These are phyloP conservation scores for Xylaria sp. DNA, from an alignment of 2,329 filamentous ascomycete species.

Conservation along the genomic window DNA sequence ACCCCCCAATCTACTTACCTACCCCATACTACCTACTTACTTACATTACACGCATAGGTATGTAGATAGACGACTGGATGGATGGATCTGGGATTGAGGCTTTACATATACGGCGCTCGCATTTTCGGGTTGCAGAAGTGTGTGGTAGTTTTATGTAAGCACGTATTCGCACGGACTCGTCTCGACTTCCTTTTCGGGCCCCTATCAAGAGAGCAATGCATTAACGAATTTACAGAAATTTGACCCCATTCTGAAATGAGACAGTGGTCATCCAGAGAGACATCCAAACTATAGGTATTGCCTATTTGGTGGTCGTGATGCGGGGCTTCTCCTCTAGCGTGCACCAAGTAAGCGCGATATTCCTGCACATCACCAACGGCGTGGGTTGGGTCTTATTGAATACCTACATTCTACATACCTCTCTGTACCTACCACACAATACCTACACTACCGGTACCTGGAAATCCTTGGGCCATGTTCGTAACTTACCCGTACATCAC, in stretches of 20 bases:
- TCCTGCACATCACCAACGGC: slow-evolving; percentile 23
- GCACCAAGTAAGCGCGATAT: slow-evolving; percentile 24
- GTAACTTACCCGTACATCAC: slow-evolving; percentile 3
- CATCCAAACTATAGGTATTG: slow-evolving; percentile 1
- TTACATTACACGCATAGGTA: slow-evolving; percentile 2
- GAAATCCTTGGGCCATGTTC: not conserved
- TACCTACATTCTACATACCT: too few relatives aligned
- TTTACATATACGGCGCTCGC: not conserved
- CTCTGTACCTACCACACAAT: too few relatives aligned
- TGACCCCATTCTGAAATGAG: not conserved
- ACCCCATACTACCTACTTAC: too few relatives aligned
- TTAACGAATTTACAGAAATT: not conserved
- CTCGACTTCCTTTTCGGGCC: not conserved
- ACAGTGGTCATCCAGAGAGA: not conserved
- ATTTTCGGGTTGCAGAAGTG: not conserved
- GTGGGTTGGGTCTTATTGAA: slow-evolving; percentile 1
- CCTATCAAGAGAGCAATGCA: not conserved
- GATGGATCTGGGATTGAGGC: not conserved
- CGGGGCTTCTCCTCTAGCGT: slow-evolving; percentile 16
- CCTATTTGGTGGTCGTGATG: slow-evolving; percentile 19
- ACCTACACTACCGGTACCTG: too few relatives aligned
- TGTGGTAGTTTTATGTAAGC: not conserved
- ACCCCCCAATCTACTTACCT: too few relatives aligned
- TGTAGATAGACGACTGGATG: slow-evolving; percentile 10
- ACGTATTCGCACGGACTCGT: slow-evolving; percentile 3